Base-by-base conservation (phyloP, 306 rosid species). In the Bauhinia variegata region DNA sequence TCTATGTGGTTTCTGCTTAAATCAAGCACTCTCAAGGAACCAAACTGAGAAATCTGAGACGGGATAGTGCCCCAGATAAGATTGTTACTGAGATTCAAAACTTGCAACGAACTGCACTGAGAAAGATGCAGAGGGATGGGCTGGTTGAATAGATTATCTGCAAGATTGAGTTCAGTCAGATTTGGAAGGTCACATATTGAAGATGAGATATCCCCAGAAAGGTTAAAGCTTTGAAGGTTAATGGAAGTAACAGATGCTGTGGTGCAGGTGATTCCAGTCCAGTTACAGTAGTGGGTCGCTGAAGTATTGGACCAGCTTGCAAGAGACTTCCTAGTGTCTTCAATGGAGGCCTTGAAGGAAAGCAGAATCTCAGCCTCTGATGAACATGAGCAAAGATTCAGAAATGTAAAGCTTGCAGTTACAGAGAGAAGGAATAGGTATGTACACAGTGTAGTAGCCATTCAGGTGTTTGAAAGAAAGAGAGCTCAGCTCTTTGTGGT, bases 111-210 rank as follows among this genome's bases (percentile, higher is more conserved):
- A 48, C 73, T 68, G 49, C 99, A 93, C 70, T 67, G 81, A 44
- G 99, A 83, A 63, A 93, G 97, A 36, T 86, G 97, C 42, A 93
- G 99, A 67, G 97, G 99, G n/a, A 93, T 93, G 50, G 99, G 82
- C 28, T 93, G 88, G 82, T 83, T 88, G 71, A 93, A 90, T 19
- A 67, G 57, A 38, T 93, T 93, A 58, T 86, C 89, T 38, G 99
- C 97, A 50, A 93, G 96, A 66, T 88, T 90, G 48, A 93, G 95
- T 57, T 69, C 48, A n/a, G 88, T 72, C 23, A 93, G 81, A 32
- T 71, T 59, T 18, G 70, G 85, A 62, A 93, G 91, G 51, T 77
- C 75, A 59, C 99, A 93, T 6, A 90, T 60, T 3, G 87, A 73
- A 50, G 97, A 60, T 4, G 96, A 85, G 73, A 93, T 86, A 53